phyloP scores from a whole-genome alignment of 345 rosid species.

The Gossypium sturtianum region DNA sequence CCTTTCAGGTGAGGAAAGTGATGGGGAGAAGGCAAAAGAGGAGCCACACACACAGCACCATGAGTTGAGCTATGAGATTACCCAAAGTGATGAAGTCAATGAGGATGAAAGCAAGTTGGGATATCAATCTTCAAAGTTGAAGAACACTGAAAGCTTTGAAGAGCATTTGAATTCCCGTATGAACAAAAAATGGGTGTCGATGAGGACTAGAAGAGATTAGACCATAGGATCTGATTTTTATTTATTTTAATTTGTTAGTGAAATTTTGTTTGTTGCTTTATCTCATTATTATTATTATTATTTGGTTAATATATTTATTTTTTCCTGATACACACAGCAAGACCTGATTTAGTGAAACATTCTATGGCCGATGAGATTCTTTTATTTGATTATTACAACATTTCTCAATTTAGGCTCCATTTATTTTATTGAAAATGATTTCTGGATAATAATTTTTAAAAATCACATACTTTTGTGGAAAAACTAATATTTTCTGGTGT shows the following conservation, averaged over 20 bases:
- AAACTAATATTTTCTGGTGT: no score
- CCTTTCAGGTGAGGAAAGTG: constrained; percentile 1
- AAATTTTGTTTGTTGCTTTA: constrained; percentile 29
- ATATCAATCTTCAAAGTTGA: neutral
- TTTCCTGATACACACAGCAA: no score
- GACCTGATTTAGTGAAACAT: no score
- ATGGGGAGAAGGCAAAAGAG: neutral
- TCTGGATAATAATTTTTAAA: no score
- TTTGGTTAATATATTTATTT: no score
- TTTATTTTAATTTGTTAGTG: neutral
- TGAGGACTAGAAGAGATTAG: constrained; percentile 20
- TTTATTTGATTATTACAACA: no score
- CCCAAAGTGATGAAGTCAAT: neutral
- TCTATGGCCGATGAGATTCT: no score
- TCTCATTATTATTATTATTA: no score
- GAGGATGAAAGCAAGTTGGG: constrained; percentile 12
- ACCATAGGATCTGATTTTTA: neutral
- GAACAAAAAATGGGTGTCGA: constrained; percentile 17
- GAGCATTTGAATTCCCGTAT: constrained; percentile 8
- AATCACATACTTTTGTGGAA: rapidly evolving
- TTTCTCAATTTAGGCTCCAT: no score
- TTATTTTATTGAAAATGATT: no score
- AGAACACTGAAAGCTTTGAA: neutral
- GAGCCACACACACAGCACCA: neutral
- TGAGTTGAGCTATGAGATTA: constrained; percentile 4